Evolutionary conservation across 1,284 basidiomycete genomes (phyloP), one percentile per base, ranked within the genome.

Genomic region (Ceratorhiza oryzae-sativae): DNA sequence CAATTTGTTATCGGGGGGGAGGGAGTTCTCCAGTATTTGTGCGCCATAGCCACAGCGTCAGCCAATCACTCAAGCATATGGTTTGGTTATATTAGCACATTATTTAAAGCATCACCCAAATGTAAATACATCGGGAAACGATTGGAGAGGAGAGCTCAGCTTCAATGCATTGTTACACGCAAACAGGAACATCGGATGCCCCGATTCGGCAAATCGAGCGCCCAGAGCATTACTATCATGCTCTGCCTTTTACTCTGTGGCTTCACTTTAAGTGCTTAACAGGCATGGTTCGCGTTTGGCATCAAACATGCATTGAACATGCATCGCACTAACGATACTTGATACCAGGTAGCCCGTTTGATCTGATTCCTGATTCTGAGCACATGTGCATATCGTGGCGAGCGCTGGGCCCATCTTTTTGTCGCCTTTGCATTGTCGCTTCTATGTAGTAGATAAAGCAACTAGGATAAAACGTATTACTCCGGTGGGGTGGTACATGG

Each of bases 81-180:
- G 25, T 15, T 9, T n/a, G n/a, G n/a, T n/a, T n/a, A n/a, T n/a
- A n/a, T n/a, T n/a, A n/a, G n/a, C n/a, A n/a, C n/a, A n/a, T n/a
- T n/a, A n/a, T n/a, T n/a, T n/a, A n/a, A n/a, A n/a, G n/a, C n/a
- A n/a, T n/a, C n/a, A n/a, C n/a, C n/a, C n/a, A n/a, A n/a, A 55
- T 55, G 34, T 55, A 55, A n/a, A 13, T 39, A 39, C 36, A 13
- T 18, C 53, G n/a, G 20, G 18, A 15, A 34, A 25, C 10, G 30
- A 10, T 51, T 25, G 49, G 18, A 27, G 5, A 27, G 10, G 53
- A n/a, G n/a, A 55, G 30, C 53, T 20, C 30, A 34, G 53, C 53
- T 34, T 32, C 53, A 55, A 34, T 55, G 53, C 53, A n/a, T 55
- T 55, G 53, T 55, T n/a, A 15, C 27, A 34, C 53, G n/a, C 34